A percentile compares a stretch with the other conserved stretches of the same genome.
phyloP scores from a whole-genome alignment of 768 basidiomycete species.

The Boletales sp. region DNA sequence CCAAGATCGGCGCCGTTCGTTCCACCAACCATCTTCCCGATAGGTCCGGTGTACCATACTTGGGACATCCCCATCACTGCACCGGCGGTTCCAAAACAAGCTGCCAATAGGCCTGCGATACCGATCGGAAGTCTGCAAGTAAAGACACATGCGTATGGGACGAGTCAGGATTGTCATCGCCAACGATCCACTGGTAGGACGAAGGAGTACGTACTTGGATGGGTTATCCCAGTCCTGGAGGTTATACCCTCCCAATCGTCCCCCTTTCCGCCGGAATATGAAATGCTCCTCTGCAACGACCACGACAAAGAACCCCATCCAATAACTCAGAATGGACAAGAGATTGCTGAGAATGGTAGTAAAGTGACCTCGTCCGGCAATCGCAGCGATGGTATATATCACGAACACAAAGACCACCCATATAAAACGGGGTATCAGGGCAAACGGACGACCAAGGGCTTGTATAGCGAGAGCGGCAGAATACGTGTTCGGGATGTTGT shows the following conservation, averaged over 20 bases:
- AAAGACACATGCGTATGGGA: too few relatives aligned
- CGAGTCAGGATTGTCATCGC: too few relatives aligned
- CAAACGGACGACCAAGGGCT: constrained; percentile 40
- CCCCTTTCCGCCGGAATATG: constrained; percentile 39
- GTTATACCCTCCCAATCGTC: constrained; percentile 47
- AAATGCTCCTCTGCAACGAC: constrained; percentile 45
- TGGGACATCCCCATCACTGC: constrained; percentile 54
- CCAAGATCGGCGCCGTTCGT: constrained; percentile 48
- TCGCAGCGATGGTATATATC: constrained; percentile 37
- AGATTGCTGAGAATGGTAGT: constrained; percentile 41
- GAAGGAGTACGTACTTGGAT: constrained; percentile 26
- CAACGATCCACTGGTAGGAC: neutral
- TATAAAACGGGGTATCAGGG: constrained; percentile 41
- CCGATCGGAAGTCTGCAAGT: constrained; percentile 43
- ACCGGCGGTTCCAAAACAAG: constrained; percentile 43
- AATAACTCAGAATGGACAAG: constrained; percentile 41
- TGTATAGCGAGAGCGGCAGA: constrained; percentile 47
- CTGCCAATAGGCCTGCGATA: constrained; percentile 45
- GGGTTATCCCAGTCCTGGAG: constrained; percentile 45
- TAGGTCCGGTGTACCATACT: constrained; percentile 50
- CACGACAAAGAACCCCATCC: constrained; percentile 45
- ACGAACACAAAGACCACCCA: constrained; percentile 42
- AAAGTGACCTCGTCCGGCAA: constrained; percentile 45
- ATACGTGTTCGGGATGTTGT: constrained; percentile 44
- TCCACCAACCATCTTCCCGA: constrained; percentile 40